A percentile compares a stretch with the other conserved stretches of the same genome.
These are phyloP conservation scores for Mollisiaceae sp. DNA, from an alignment of 2,329 filamentous ascomycete genomes.

Conservation along the genomic window DNA sequence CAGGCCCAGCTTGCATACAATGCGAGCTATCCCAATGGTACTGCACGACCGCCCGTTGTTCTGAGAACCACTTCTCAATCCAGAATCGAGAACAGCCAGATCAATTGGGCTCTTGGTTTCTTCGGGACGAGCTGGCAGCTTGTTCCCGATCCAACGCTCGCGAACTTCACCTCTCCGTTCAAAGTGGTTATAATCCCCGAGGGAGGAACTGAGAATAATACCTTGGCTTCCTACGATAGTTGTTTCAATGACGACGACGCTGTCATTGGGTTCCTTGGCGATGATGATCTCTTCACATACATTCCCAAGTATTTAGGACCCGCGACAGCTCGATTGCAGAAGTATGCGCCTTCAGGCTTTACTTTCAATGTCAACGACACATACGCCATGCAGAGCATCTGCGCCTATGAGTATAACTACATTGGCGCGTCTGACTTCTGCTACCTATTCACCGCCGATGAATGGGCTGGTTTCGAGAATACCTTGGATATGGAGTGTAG, in stretches of 20 bases:
- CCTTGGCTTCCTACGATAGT: conserved; percentile 56
- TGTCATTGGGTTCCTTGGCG: conserved; percentile 43
- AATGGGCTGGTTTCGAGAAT: conserved; percentile 60
- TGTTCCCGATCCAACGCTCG: conserved; percentile 46
- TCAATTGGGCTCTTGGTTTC: conserved; percentile 58
- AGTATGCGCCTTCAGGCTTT: conserved; percentile 54
- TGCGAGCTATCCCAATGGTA: conserved; percentile 51
- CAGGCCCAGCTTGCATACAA: conserved; percentile 55
- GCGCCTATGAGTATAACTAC: conserved; percentile 58
- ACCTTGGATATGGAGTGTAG: conserved; percentile 58
- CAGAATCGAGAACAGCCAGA: conserved; percentile 59
- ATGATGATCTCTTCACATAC: conserved; percentile 50
- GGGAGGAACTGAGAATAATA: conserved; percentile 56
- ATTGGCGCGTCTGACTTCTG: conserved; percentile 58
- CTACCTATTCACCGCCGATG: conserved; percentile 56
- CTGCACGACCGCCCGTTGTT: conserved; percentile 53
- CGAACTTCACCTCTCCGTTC: conserved; percentile 49
- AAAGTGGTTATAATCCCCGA: conserved; percentile 57
- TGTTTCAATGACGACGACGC: conserved; percentile 48
- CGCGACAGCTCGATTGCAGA: conserved; percentile 52
- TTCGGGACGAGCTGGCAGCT: conserved; percentile 53
- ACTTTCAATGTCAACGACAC: conserved; percentile 55
- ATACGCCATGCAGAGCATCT: conserved; percentile 57
- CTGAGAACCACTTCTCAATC: conserved; percentile 59
- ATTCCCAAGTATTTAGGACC: conserved; percentile 51